These are phyloP conservation scores for Eucalyptus tenuipes DNA, from an alignment of 345 rosid genomes.

Conservation along the genomic window DNA sequence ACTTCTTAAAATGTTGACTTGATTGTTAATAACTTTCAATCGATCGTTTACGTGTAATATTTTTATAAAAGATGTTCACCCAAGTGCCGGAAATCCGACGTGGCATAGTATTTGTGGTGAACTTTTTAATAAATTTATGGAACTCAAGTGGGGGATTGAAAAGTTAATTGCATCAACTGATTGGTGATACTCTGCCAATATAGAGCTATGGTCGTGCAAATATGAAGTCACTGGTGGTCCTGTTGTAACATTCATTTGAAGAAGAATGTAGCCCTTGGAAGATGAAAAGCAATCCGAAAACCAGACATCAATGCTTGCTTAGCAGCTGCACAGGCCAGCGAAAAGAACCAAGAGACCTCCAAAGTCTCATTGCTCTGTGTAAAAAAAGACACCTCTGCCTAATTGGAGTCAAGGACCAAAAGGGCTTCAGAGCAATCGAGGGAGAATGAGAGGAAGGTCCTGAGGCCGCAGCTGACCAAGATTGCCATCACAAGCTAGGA, in stretches of 20 bases:
- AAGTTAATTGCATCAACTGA: too few relatives aligned
- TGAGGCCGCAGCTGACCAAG: slow-evolving; percentile 60
- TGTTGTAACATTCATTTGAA: too few relatives aligned
- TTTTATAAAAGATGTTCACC: not conserved
- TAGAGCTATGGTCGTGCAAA: too few relatives aligned
- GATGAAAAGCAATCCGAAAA: too few relatives aligned
- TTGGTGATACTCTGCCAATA: too few relatives aligned
- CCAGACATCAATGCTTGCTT: not conserved
- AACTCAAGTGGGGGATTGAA: not conserved
- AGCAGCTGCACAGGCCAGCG: slow-evolving; percentile 30
- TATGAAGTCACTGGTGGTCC: too few relatives aligned
- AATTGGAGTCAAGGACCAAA: slow-evolving; percentile 38
- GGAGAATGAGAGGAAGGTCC: slow-evolving; percentile 25
- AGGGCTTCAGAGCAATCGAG: slow-evolving; percentile 6
- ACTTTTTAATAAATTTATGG: not conserved
- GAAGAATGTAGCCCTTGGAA: too few relatives aligned
- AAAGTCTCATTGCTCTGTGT: slow-evolving; percentile 29
- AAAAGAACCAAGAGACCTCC: slow-evolving; percentile 4
- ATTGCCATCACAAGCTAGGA: slow-evolving; percentile 48
- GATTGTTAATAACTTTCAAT: too few relatives aligned
- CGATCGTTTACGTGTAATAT: fast-evolving
- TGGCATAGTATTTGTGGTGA: not conserved
- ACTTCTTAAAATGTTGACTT: not conserved
- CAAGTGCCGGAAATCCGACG: fast-evolving
- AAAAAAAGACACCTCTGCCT: slow-evolving; percentile 48